Conservation (phyloP, 495 filamentous ascomycete genomes). For the Annulohypoxylon maeteangense region DNA sequence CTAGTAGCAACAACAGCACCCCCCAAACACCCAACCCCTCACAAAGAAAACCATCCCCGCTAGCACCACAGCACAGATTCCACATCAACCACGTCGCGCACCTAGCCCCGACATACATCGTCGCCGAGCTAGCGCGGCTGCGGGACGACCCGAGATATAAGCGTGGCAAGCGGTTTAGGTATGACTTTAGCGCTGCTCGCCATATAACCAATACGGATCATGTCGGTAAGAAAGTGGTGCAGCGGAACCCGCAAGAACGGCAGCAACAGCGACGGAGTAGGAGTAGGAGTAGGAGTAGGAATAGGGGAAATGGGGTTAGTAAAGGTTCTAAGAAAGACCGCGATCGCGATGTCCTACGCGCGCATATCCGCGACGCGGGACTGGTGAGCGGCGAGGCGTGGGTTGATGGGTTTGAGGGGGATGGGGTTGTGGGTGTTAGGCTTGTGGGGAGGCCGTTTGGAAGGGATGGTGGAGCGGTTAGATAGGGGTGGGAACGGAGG, state of each 20-base stretch:
- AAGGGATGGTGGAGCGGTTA: neutral
- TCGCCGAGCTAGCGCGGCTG: no score
- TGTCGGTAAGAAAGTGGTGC: neutral
- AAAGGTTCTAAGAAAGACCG: neutral
- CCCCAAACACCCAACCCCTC: no score
- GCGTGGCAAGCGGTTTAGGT: no score
- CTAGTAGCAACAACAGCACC: neutral
- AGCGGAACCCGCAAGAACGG: neutral
- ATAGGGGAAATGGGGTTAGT: neutral
- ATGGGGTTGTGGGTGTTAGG: neutral
- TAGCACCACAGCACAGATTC: neutral
- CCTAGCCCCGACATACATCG: slow-evolving; percentile 11
- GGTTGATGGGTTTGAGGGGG: neutral
- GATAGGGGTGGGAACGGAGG: neutral
- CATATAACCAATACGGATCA: no score
- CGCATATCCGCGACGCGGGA: neutral
- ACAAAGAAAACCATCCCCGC: neutral
- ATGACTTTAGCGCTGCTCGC: no score
- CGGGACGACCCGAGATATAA: no score
- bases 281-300: neutral
- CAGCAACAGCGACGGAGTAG: neutral
- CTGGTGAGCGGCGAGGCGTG: neutral
- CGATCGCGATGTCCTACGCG: neutral
- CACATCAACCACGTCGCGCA: slow-evolving; percentile 26
- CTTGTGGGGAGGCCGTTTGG: neutral